Percentiles rank a stretch among this genome's conserved stretches.
Evolutionary conservation across 345 rosid genomes (phyloP).

Genomic region (Brassica nigra): DNA sequence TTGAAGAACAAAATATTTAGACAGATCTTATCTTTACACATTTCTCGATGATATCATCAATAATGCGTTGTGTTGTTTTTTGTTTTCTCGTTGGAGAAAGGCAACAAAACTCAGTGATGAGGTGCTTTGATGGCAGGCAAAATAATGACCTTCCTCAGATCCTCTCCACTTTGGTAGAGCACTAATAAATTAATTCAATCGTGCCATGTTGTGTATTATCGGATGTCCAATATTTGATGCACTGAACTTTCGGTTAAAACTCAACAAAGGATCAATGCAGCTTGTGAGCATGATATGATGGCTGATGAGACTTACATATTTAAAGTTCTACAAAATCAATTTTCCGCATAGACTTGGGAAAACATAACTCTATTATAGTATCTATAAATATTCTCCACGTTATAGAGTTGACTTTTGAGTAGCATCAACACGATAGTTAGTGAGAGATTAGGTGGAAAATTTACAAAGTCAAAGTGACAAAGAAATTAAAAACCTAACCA

Average conservation of each 20-base stretch:
- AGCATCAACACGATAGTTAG: slow-evolving; percentile 18
- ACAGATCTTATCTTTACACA: slow-evolving; percentile 34
- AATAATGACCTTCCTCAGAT: slow-evolving; percentile 30
- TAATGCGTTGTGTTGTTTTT: slow-evolving; percentile 12
- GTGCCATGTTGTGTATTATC: slow-evolving; percentile 9
- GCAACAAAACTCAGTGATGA: slow-evolving; percentile 30
- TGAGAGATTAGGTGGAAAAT: slow-evolving; percentile 21
- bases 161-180: slow-evolving; percentile 27
- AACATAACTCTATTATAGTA: background rate
- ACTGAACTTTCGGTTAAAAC: slow-evolving; percentile 5
- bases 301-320: background rate
- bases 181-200: slow-evolving; percentile 7
- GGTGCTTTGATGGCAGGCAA: slow-evolving; percentile 40
- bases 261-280: slow-evolving; percentile 3
- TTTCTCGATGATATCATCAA: slow-evolving; percentile 28
- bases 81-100: slow-evolving; percentile 9
- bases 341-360: background rate
- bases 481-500: slow-evolving; percentile 32
- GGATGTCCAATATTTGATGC: slow-evolving; percentile 8
- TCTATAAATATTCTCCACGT: background rate
- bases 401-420: slow-evolving; percentile 1
- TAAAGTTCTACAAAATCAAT: background rate
- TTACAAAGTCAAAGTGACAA: slow-evolving; percentile 14
- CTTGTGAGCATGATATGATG: slow-evolving; percentile 5
- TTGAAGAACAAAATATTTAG: slow-evolving; percentile 14